Evolutionary conservation across 345 rosid genomes (phyloP), one percentile per base, ranked within the genome.

Genomic region (Moricandia moricandioides): DNA sequence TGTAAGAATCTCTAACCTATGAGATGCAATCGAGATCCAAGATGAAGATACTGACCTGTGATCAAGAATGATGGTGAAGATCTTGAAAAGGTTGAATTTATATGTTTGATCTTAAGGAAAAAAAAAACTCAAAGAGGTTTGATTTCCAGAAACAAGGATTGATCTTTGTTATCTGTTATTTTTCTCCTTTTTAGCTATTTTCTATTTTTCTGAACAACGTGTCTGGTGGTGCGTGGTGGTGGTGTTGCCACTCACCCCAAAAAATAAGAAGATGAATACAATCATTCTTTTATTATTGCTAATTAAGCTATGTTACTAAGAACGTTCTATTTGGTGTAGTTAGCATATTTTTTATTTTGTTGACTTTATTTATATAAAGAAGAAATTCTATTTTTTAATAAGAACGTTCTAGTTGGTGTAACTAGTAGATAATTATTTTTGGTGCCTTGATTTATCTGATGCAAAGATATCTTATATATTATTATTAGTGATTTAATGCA

Each of bases 81-180:
- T 47, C 17, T 47, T 47, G 52, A 62, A 12, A 17, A 64, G 55
- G 21, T 66, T 58, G 61, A 54, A n/a, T 58, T 31, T 74, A 58
- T 43, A 10, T n/a, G 72, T 43, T 45, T n/a, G 51, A 74, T 67
- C 66, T 40, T 56, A 4, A 74, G 18, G n/a, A 57, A 56, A 65
- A 40, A 4, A 39, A n/a, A 45, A 45, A 1, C 1, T 9, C 16
- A 56, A 1, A 14, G 5, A 26, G 49, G 39, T 24, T 10, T 47
- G 72, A 47, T 47, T 1, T 59, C 78, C 72, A 67, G 72, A 67
- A 74, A 74, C 59, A 47, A 74, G 40, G 21, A 47, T 47, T 47
- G 52, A 47, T 47, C 18, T 14, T 16, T 31, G 58, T 35, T 37
- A 66, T 67, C 78, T 47, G 67, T 59, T 74, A 7, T 49, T 34